phyloP scores from a whole-genome alignment of 2,329 filamentous ascomycete genomes.

The Aspergillus sp. region DNA sequence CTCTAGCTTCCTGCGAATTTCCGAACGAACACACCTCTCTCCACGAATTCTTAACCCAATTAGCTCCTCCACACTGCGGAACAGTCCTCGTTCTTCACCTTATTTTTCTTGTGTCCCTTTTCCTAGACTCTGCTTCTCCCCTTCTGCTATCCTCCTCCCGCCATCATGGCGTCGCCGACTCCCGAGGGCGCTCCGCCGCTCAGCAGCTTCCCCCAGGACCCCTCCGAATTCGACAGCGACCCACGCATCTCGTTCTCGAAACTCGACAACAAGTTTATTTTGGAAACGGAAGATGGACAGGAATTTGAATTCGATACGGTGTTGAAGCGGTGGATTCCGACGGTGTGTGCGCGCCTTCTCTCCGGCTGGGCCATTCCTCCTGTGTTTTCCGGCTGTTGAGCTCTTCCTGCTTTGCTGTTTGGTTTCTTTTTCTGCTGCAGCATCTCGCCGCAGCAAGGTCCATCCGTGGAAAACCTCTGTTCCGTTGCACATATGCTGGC shows the following conservation, averaged over 20 bases:
- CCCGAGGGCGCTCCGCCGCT: slow-evolving; percentile 11
- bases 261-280: slow-evolving; percentile 74
- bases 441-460: not conserved
- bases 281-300: slow-evolving; percentile 78
- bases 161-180: slow-evolving; percentile 22
- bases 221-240: slow-evolving; percentile 70
- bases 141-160: not conserved
- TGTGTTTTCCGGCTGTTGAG: slow-evolving; percentile 15
- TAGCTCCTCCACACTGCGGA: not conserved
- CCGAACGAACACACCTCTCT: not conserved
- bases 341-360: slow-evolving; percentile 44
- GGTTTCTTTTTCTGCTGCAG: not conserved
- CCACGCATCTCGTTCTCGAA: slow-evolving; percentile 85
- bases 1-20: not conserved
- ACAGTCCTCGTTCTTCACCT: not conserved
- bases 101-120: not conserved
- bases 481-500: slow-evolving; percentile 14
- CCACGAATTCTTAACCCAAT: not conserved
- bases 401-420: slow-evolving; percentile 5
- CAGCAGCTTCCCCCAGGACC: slow-evolving; percentile 22
- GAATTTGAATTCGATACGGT: slow-evolving; percentile 79
- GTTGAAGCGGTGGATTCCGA: slow-evolving; percentile 71
- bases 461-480: slow-evolving; percentile 4
- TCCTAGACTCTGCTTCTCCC: not conserved
- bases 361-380: slow-evolving; percentile 13